Evolutionary conservation across 2,329 filamentous ascomycete species (phyloP), one percentile per base, ranked within the genome.

Genomic region (Fusarium nurragi): DNA sequence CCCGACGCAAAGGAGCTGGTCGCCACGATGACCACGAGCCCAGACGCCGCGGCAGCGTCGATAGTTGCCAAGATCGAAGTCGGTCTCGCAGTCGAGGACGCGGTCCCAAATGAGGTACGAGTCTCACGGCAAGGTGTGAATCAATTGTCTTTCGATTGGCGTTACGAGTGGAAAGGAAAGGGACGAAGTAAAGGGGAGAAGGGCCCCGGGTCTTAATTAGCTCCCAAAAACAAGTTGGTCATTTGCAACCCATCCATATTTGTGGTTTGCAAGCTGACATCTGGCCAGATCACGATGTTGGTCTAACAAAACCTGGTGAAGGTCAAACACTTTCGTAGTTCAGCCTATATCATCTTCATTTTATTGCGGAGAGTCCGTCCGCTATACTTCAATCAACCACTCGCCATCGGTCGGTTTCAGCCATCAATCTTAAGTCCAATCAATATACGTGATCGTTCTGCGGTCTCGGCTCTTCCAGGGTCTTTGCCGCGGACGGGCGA

Each of bases 21-120:
- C 73, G 72, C 43, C 55, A 77, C 14, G 75, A 75, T 25, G 71
- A 76, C n/a, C 69, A 73, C n/a, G 69, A 71, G 37, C 65, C 68
- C 43, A 71, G 78, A 61, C 77, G 78, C 38, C 80, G 83, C 37
- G 80, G 76, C 62, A 84, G 81, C 68, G 79, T 83, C 43, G 69
- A 69, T 18, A 84, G 81, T 66, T 78, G 83, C 40, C 70, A 67
- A 16, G 77, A 76, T 62, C 76, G 79, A 41, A 79, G 77, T 52
- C 76, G 75, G 44, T 81, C 80, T 34, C 75, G 76, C 43, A 81
- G 77, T 55, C 75, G 72, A 28, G 73, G 74, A 21, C 77, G 77
- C 28, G 72, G 72, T 47, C 69, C 77, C 46, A 77, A 77, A 46
- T 75, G 64, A 73, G 51, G 18, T 34, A 41, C 32, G 18, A 55